Evolutionary conservation across 345 rosid genomes (phyloP), one percentile per base, ranked within the genome.

Genomic region (Psidium guajava): DNA sequence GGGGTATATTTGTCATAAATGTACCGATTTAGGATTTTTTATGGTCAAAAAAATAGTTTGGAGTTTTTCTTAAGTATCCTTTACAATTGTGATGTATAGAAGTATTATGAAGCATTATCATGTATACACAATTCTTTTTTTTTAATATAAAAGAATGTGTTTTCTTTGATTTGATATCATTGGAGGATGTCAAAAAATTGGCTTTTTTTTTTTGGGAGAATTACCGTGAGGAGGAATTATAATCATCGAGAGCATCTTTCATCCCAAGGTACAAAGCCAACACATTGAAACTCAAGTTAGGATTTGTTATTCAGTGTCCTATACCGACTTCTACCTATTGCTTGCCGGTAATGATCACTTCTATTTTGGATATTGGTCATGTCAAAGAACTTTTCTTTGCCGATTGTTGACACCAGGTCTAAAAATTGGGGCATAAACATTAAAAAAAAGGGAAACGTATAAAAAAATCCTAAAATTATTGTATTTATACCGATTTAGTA

Each of bases 381-480:
- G 40, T 27, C 14, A 28, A 27, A 28, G 14, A 20, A 13, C 4
- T 27, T 61, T 61, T 28, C 74, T 16, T 61, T 28, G 15, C 11
- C 3, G 1, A 0, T 0, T 3, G 9, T 59, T 16, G 10, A 59
- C 8, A 28, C 8, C 4, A n/a, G 15, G n/a, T 11, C 36, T 12
- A 59, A 59, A 59, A 59, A 32, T 64, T 1, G 4, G 18, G 74
- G 74, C 74, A 8, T 28, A 27, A 59, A 59, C 74, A 28, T 61
- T 50, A 50, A 50, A 50, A 42, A 42, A 50, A 50, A 11, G 52
- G 12, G 14, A 50, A 50, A 11, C 4, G 52, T 11, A 50, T 50
- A 50, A 0, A 50, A 50, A 50, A 50, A 14, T 50, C 1, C 52
- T 50, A 11, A 50, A 50, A 4, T 3, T 50, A 50, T 50, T 50